These are phyloP conservation scores for Hymenoscyphus fraxineus DNA, from an alignment of 2,329 filamentous ascomycete species.

Conservation along the genomic window DNA sequence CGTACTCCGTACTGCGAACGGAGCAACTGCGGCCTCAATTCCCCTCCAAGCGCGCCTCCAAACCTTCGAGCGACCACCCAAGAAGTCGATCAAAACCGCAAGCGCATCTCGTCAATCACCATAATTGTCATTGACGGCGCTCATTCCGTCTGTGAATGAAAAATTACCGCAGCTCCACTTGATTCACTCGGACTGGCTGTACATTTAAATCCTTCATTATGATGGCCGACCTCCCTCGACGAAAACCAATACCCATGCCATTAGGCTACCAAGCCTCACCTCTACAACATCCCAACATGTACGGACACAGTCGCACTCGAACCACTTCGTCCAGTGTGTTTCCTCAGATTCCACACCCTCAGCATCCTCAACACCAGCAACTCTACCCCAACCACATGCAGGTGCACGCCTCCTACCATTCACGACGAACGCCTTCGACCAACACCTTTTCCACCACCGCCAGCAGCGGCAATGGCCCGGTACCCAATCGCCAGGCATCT, in stretches of 20 bases:
- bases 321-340: constrained; percentile 38
- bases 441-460: constrained; percentile 69
- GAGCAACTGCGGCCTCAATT: background rate
- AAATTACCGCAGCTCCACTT: background rate
- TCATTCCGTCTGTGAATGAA: background rate
- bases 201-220: constrained; percentile 14
- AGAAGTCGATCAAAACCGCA: background rate
- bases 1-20: background rate
- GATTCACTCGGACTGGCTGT: background rate
- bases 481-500: constrained; percentile 53
- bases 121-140: background rate
- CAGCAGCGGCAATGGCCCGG: constrained; percentile 43
- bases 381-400: constrained; percentile 31
- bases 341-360: constrained; percentile 23
- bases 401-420: constrained; percentile 35
- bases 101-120: background rate
- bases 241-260: constrained; percentile 31
- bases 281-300: constrained; percentile 20
- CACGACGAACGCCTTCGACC: constrained; percentile 59
- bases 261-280: constrained; percentile 23
- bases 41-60: background rate
- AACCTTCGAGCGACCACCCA: background rate
- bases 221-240: constrained; percentile 31
- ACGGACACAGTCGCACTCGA: constrained; percentile 35
- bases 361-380: constrained; percentile 27